Conservation (phyloP, 2,329 filamentous ascomycete species). For the Ceratocystis variospora region DNA sequence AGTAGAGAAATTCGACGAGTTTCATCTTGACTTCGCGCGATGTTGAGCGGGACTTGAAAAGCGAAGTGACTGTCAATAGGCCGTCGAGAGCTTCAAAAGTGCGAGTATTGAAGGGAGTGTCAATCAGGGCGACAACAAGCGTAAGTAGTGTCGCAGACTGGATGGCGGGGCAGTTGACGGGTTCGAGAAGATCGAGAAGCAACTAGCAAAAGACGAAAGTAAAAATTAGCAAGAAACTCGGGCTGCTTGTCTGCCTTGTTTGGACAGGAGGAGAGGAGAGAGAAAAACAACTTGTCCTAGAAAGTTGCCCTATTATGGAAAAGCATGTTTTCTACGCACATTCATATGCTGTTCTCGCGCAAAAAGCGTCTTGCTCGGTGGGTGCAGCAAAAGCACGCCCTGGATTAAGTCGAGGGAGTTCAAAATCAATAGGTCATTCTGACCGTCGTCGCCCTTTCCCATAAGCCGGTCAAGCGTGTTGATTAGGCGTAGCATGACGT, state of each 20-base stretch:
- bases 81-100: constrained; percentile 88
- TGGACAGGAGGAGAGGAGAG: too few species aligned
- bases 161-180: constrained; percentile 79
- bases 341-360: constrained; percentile 90
- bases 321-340: constrained; percentile 31
- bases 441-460: constrained; percentile 65
- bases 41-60: constrained; percentile 82
- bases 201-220: constrained; percentile 36
- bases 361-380: constrained; percentile 77
- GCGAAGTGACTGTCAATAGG: constrained; percentile 74
- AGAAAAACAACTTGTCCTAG: too few species aligned
- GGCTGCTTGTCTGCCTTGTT: too few species aligned
- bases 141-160: constrained; percentile 83
- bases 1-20: constrained; percentile 94
- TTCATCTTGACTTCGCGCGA: constrained; percentile 84
- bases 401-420: constrained; percentile 80
- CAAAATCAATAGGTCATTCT: constrained; percentile 79
- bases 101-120: constrained; percentile 74
- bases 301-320: too few species aligned
- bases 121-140: constrained; percentile 76
- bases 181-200: constrained; percentile 85
- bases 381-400: constrained; percentile 75
- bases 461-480: constrained; percentile 75
- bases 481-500: constrained; percentile 76
- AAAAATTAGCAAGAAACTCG: constrained; percentile 1